These are phyloP conservation scores for Neonectria faginata DNA, from an alignment of 2,329 filamentous ascomycete species.

Conservation along the genomic window DNA sequence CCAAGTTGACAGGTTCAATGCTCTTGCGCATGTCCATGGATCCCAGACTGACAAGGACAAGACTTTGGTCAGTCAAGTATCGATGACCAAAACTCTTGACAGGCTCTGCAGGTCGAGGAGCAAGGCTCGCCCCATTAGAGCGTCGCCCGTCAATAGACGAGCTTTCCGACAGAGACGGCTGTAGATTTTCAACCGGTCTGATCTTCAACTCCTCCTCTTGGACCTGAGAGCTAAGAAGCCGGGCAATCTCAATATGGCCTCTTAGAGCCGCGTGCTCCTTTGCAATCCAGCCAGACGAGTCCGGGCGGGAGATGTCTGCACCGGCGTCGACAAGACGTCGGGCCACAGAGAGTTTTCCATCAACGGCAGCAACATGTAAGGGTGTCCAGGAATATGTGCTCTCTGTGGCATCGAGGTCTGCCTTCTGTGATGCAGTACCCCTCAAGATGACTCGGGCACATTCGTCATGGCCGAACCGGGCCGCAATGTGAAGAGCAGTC, in stretches of 20 bases:
- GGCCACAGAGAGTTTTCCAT: constrained; percentile 82
- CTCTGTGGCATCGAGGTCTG: constrained; percentile 81
- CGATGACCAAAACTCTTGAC: constrained; percentile 97
- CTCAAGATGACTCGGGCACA: constrained; percentile 82
- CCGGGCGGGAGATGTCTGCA: constrained; percentile 77
- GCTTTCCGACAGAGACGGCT: constrained; percentile 52
- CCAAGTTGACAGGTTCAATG: constrained; percentile 83
- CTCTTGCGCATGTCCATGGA: constrained; percentile 94
- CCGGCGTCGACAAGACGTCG: constrained; percentile 82
- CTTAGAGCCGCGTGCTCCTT: constrained; percentile 92
- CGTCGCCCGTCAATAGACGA: constrained; percentile 72
- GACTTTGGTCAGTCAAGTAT: constrained; percentile 88
- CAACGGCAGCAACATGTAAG: constrained; percentile 91
- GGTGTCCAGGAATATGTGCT: constrained; percentile 94
- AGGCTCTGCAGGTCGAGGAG: constrained; percentile 73
- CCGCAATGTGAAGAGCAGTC: constrained; percentile 91
- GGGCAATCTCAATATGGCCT: constrained; percentile 86
- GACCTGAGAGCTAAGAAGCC: constrained; percentile 69
- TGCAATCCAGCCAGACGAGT: constrained; percentile 93
- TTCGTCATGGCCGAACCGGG: constrained; percentile 84
- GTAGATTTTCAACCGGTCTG: constrained; percentile 39
- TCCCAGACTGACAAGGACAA: constrained; percentile 92
- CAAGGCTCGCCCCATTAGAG: constrained; percentile 62
- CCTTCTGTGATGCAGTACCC: constrained; percentile 76
- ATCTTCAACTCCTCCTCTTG: constrained; percentile 46